Conservation (phyloP, 306 rosid genomes). For the Gastrolobium villosum region DNA sequence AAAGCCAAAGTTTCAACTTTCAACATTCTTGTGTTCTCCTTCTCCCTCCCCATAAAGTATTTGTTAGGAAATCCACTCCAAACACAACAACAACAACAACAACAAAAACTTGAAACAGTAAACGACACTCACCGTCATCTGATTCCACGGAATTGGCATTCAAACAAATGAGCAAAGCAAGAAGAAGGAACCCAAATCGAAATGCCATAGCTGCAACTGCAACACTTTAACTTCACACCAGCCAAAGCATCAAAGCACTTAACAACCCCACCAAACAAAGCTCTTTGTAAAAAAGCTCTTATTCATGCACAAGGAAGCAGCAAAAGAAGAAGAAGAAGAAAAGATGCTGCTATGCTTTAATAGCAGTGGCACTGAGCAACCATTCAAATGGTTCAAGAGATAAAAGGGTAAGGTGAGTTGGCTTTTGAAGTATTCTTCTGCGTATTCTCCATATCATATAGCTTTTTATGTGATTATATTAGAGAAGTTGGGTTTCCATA, state of each 20-base stretch:
- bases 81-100: not conserved
- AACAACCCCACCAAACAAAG: constrained; percentile 42
- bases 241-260: constrained; percentile 21
- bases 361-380: constrained; percentile 21
- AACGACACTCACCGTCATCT: constrained; percentile 77
- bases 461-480: constrained; percentile 41
- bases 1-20: constrained; percentile 42
- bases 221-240: constrained; percentile 38
- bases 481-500: constrained; percentile 37
- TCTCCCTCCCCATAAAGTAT: not conserved
- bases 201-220: constrained; percentile 62
- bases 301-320: constrained; percentile 7
- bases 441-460: constrained; percentile 35
- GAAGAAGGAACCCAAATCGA: constrained; percentile 59
- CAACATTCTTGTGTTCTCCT: constrained; percentile 9
- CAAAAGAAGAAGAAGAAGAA: not conserved
- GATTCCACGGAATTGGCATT: constrained; percentile 68
- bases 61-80: constrained; percentile 19
- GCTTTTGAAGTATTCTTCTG: constrained; percentile 41
- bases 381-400: constrained; percentile 40
- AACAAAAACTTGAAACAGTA: not conserved
- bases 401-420: constrained; percentile 31
- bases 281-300: constrained; percentile 32
- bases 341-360: not conserved
- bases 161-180: constrained; percentile 57